A percentile compares a stretch with the other conserved stretches of the same genome.
Evolutionary conservation across 2,329 filamentous ascomycete genomes (phyloP).

Genomic region (Ophiosphaerella korrae): DNA sequence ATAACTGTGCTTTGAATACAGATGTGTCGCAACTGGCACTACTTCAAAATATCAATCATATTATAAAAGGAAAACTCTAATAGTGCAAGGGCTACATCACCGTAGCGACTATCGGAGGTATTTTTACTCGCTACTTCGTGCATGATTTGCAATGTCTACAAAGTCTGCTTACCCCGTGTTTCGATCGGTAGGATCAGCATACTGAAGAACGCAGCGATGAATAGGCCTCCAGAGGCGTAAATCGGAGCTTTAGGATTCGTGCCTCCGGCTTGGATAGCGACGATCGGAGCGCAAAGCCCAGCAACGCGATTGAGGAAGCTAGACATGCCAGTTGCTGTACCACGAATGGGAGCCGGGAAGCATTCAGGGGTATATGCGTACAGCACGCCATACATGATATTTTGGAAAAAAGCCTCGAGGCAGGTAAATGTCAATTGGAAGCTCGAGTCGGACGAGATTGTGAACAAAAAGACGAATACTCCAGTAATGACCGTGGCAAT

Average conservation of each 20-base stretch:
- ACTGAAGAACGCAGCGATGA: slow-evolving; percentile 50
- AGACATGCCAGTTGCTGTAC: slow-evolving; percentile 73
- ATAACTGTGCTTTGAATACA: too few relatives aligned
- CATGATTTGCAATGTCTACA: slow-evolving; percentile 28
- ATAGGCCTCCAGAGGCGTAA: slow-evolving; percentile 50
- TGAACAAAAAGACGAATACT: slow-evolving; percentile 70
- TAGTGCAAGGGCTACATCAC: too few relatives aligned
- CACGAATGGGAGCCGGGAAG: slow-evolving; percentile 73
- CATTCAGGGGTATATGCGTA: slow-evolving; percentile 80
- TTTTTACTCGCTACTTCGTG: too few relatives aligned
- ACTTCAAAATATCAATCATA: too few relatives aligned
- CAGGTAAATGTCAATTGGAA: slow-evolving; percentile 70
- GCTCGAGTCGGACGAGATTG: slow-evolving; percentile 60
- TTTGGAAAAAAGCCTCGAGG: slow-evolving; percentile 70
- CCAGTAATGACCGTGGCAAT: slow-evolving; percentile 70
- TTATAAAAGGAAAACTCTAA: too few relatives aligned
- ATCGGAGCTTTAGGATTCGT: slow-evolving; percentile 50
- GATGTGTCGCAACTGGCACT: too few relatives aligned
- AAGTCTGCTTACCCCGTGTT: slow-evolving; percentile 49
- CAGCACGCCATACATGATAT: slow-evolving; percentile 67
- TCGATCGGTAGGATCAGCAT: slow-evolving; percentile 52
- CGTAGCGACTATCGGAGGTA: too few relatives aligned
- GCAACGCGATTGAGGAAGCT: slow-evolving; percentile 72
- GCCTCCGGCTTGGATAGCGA: slow-evolving; percentile 58
- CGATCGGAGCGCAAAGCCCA: slow-evolving; percentile 70